phyloP scores from a whole-genome alignment of 228 moss, liverwort and hornwort genomes.

The Sphagnum fallax region DNA sequence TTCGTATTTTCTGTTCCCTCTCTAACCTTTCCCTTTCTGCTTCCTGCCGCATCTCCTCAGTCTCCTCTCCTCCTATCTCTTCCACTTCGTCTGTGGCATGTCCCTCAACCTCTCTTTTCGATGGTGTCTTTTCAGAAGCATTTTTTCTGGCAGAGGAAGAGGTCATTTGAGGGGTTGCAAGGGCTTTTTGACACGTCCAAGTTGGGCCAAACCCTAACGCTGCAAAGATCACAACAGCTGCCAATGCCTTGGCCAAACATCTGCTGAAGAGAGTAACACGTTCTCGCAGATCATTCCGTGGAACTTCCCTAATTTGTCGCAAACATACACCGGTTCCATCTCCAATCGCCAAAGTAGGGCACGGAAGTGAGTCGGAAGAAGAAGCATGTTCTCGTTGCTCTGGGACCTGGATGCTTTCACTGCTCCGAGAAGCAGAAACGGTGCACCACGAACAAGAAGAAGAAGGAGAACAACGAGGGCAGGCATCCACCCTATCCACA shows the following conservation, averaged over 20 bases:
- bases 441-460: too few relatives aligned
- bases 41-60: conserved; percentile 25
- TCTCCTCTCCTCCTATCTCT: conserved; percentile 25
- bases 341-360: too few relatives aligned
- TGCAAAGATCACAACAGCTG: conserved; percentile 50
- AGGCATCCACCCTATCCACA: too few relatives aligned
- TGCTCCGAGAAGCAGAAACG: too few relatives aligned
- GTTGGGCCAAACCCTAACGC: conserved; percentile 47
- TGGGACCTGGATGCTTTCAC: too few relatives aligned
- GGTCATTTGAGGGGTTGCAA: conserved; percentile 52
- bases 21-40: conserved; percentile 29
- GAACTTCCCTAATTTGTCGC: too few relatives aligned
- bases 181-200: conserved; percentile 27
- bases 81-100: conserved; percentile 16
- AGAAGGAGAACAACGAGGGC: too few relatives aligned
- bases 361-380: too few relatives aligned
- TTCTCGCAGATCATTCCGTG: too few relatives aligned
- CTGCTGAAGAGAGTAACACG: background rate
- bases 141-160: conserved; percentile 6
- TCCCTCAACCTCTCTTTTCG: conserved; percentile 4
- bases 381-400: too few relatives aligned
- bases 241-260: conserved; percentile 54
- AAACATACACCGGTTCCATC: too few relatives aligned
- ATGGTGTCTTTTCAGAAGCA: conserved; percentile 6
- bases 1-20: conserved; percentile 31